A percentile compares a stretch with the other conserved stretches of the same genome.
Evolutionary conservation across 768 basidiomycete genomes (phyloP).

Genomic region (Suillus hirtellus): DNA sequence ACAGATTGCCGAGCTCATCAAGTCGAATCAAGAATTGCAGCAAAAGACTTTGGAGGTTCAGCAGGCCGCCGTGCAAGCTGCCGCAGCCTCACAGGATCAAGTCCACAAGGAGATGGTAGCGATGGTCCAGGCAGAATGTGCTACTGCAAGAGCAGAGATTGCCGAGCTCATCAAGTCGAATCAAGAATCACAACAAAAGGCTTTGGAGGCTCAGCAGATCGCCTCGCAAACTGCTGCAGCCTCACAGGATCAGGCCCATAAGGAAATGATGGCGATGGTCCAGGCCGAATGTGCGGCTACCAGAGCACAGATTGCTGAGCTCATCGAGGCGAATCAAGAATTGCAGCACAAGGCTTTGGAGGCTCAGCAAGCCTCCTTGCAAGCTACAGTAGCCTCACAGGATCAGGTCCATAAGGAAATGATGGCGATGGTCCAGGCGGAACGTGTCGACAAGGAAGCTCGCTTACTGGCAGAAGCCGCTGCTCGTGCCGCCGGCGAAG

Average conservation of each 20-base stretch:
- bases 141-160: neutral
- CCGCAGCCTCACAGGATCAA: conserved; percentile 3
- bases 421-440: conserved; percentile 6
- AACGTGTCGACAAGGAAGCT: conserved; percentile 3
- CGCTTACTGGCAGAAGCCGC: conserved; percentile 12
- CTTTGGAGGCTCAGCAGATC: neutral
- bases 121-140: conserved; percentile 2
- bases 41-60: neutral
- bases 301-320: neutral
- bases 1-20: neutral
- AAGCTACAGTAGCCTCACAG: neutral
- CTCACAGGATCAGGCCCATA: neutral
- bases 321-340: neutral
- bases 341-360: neutral
- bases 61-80: neutral
- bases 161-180: neutral
- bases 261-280: conserved; percentile 1
- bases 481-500: conserved; percentile 9
- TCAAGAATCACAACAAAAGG: neutral
- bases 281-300: conserved; percentile 1
- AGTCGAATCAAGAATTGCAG: conserved; percentile 1
- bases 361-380: neutral
- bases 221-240: neutral
- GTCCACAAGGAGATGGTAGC: conserved; percentile 6
- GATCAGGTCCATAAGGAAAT: neutral